Conservation (phyloP, 768 basidiomycete species). For the Harrya chromipes region DNA sequence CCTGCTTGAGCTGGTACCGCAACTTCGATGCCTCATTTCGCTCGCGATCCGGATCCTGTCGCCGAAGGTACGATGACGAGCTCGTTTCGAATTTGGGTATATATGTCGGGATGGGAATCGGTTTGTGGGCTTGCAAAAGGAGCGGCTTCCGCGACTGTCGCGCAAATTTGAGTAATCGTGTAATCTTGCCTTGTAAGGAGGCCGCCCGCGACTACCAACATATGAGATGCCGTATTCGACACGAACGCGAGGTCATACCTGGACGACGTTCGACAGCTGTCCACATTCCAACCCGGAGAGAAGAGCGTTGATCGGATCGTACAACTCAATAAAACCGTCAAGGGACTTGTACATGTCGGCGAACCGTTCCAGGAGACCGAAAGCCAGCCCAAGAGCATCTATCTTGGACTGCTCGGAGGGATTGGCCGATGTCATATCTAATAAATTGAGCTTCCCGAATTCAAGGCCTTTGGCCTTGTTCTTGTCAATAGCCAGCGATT, state of each 20-base stretch:
- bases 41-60: conserved; percentile 90
- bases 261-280: conserved; percentile 47
- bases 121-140: conserved; percentile 86
- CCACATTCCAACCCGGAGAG: conserved; percentile 50
- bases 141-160: conserved; percentile 74
- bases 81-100: conserved; percentile 88
- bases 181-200: conserved; percentile 47
- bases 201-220: conserved; percentile 45
- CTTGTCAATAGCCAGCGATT: conserved; percentile 35
- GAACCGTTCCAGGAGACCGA: conserved; percentile 64
- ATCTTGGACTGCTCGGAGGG: conserved; percentile 62
- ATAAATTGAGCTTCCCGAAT: conserved; percentile 47
- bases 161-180: conserved; percentile 70
- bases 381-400: conserved; percentile 59
- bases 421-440: conserved; percentile 36
- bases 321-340: conserved; percentile 84
- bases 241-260: conserved; percentile 41
- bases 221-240: conserved; percentile 8
- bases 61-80: conserved; percentile 70
- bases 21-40: conserved; percentile 85
- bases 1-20: conserved; percentile 87
- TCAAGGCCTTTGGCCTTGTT: conserved; percentile 41
- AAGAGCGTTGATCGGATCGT: conserved; percentile 59
- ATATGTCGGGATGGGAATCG: conserved; percentile 91
- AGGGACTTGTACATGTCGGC: conserved; percentile 75